These are phyloP conservation scores for Coleophoma cylindrospora DNA, from an alignment of 2,329 filamentous ascomycete species.

Conservation along the genomic window DNA sequence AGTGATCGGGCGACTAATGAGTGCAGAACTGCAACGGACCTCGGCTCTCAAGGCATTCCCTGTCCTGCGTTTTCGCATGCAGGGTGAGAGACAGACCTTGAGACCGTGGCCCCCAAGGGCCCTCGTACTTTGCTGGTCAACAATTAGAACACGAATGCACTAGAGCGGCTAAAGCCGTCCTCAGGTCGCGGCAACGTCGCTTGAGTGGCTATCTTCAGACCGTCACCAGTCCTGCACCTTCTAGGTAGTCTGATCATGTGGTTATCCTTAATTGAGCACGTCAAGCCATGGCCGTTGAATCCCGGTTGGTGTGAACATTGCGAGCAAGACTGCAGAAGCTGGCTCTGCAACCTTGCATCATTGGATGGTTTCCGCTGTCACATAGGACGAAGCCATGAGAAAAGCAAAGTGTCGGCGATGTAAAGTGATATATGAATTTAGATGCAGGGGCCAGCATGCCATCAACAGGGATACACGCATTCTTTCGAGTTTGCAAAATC, in stretches of 20 bases:
- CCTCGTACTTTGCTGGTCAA: constrained; percentile 3
- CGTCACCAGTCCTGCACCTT: neutral
- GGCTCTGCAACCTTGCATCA: constrained; percentile 4
- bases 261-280: constrained; percentile 4
- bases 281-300: constrained; percentile 16
- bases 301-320: constrained; percentile 9
- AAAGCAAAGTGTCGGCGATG: too few relatives aligned
- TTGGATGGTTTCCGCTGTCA: too few relatives aligned
- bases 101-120: constrained; percentile 6
- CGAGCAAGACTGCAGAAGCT: constrained; percentile 8
- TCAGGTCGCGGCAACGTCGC: constrained; percentile 5
- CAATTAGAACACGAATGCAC: constrained; percentile 4
- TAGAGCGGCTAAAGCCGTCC: constrained; percentile 14
- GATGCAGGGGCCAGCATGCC: too few relatives aligned
- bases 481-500: too few relatives aligned
- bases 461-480: too few relatives aligned
- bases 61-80: too few relatives aligned
- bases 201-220: constrained; percentile 5
- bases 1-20: too few relatives aligned
- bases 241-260: neutral
- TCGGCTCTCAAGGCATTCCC: too few relatives aligned
- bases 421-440: too few relatives aligned
- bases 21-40: too few relatives aligned
- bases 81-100: too few relatives aligned
- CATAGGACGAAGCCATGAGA: too few relatives aligned